Evolutionary conservation across 495 filamentous ascomycete genomes (phyloP).

Genomic region (Aspergillus coremiiformis): DNA sequence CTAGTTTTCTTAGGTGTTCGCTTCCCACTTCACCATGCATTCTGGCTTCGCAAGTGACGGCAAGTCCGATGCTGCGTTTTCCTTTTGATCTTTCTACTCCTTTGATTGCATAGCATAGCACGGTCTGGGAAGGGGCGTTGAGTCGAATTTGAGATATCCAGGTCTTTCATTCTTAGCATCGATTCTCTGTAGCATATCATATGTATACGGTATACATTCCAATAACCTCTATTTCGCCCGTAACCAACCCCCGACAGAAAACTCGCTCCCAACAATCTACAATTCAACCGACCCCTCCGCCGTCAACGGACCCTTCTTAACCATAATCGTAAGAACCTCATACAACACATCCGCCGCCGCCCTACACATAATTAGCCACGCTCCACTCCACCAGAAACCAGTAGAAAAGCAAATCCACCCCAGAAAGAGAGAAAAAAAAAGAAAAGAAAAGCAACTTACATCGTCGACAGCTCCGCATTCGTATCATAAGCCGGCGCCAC

Average conservation of each 20-base stretch:
- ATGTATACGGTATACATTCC: background rate
- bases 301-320: slow-evolving; percentile 50
- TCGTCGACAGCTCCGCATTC: slow-evolving; percentile 57
- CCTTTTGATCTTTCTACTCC: background rate
- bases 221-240: background rate
- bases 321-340: slow-evolving; percentile 59
- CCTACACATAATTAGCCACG: too few relatives aligned
- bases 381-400: too few relatives aligned
- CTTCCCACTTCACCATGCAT: background rate
- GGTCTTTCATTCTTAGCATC: background rate
- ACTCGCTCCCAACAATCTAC: slow-evolving; percentile 2
- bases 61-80: background rate
- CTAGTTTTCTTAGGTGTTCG: too few relatives aligned
- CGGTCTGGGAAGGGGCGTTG: background rate
- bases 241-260: too few relatives aligned
- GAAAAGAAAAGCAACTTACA: slow-evolving; percentile 27
- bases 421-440: background rate
- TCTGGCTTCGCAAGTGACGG: background rate
- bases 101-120: background rate
- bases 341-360: slow-evolving; percentile 61
- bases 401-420: background rate
- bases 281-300: slow-evolving; percentile 10
- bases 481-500: slow-evolving; percentile 67
- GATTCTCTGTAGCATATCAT: background rate
- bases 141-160: background rate